Evolutionary conservation across 768 basidiomycete genomes (phyloP).

Genomic region (Kwoniella europaea): DNA sequence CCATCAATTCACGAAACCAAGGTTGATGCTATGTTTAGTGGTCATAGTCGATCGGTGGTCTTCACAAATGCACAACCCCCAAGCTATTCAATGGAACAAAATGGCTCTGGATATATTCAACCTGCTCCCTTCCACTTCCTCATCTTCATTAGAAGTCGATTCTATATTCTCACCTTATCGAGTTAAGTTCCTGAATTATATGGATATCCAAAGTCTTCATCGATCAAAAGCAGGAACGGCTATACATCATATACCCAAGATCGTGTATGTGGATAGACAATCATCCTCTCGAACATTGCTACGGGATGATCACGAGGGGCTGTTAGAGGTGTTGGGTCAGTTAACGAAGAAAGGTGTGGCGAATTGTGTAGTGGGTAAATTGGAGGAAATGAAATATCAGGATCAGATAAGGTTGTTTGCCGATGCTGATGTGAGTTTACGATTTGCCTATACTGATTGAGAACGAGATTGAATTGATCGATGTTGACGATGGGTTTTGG

Average conservation of each 20-base stretch:
- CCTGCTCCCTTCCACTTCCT: background rate
- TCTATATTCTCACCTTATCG: background rate
- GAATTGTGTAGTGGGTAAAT: background rate
- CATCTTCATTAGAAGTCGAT: conserved; percentile 2
- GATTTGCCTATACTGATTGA: background rate
- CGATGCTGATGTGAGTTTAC: conserved; percentile 28
- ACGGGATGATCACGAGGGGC: conserved; percentile 55
- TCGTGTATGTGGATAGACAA: conserved; percentile 19
- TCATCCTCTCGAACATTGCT: background rate
- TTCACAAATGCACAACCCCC: conserved; percentile 29
- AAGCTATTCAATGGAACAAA: conserved; percentile 32
- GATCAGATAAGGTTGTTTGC: conserved; percentile 38
- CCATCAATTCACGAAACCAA: too few relatives aligned
- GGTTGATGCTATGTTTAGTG: conserved; percentile 14
- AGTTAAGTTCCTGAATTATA: conserved; percentile 4
- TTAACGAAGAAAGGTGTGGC: conserved; percentile 64
- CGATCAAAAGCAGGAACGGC: conserved; percentile 19
- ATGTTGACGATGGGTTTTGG: background rate
- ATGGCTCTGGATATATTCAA: conserved; percentile 23
- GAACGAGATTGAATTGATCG: background rate
- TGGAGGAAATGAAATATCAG: conserved; percentile 34
- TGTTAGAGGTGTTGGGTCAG: conserved; percentile 62
- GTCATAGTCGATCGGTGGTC: conserved; percentile 36
- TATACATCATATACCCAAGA: conserved; percentile 6
- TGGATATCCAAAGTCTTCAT: conserved; percentile 1